phyloP scores from a whole-genome alignment of 306 rosid genomes.

The Sechiopsis laciniata region DNA sequence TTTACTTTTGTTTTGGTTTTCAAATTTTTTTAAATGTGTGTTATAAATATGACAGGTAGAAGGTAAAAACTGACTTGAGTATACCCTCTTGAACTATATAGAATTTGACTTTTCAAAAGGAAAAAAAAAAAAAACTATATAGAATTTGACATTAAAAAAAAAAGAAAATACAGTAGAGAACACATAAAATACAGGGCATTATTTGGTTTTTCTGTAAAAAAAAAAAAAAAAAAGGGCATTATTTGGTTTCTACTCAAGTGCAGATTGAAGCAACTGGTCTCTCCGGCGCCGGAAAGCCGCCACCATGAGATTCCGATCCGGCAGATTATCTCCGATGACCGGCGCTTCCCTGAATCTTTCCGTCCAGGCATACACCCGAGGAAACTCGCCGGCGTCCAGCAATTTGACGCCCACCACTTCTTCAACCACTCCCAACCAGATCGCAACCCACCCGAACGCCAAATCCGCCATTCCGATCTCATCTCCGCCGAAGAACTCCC shows the following conservation, averaged over 20 bases:
- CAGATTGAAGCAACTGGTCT: not conserved
- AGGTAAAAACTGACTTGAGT: too few relatives aligned
- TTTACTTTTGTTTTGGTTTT: too few relatives aligned
- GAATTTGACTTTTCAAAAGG: too few relatives aligned
- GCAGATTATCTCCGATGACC: constrained; percentile 40
- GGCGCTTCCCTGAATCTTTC: constrained; percentile 34
- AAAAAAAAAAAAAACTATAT: too few relatives aligned
- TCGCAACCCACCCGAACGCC: constrained; percentile 26
- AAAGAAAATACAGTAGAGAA: too few relatives aligned
- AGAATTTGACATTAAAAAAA: too few relatives aligned
- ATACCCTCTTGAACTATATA: too few relatives aligned
- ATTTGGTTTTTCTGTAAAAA: too few relatives aligned
- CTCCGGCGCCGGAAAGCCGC: constrained; percentile 8
- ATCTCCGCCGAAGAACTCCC: constrained; percentile 35
- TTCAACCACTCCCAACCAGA: constrained; percentile 20
- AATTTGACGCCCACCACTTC: constrained; percentile 24
- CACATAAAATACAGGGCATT: too few relatives aligned
- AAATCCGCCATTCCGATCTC: constrained; percentile 28
- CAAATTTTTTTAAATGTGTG: too few relatives aligned
- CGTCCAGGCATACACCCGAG: constrained; percentile 38
- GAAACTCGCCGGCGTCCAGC: constrained; percentile 31
- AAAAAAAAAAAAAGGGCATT: too few relatives aligned
- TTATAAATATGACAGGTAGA: too few relatives aligned
- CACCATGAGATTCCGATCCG: constrained; percentile 21
- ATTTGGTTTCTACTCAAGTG: not conserved